Base-by-base conservation (phyloP, 306 rosid genomes). In the Cyclanthera cordifolia region DNA sequence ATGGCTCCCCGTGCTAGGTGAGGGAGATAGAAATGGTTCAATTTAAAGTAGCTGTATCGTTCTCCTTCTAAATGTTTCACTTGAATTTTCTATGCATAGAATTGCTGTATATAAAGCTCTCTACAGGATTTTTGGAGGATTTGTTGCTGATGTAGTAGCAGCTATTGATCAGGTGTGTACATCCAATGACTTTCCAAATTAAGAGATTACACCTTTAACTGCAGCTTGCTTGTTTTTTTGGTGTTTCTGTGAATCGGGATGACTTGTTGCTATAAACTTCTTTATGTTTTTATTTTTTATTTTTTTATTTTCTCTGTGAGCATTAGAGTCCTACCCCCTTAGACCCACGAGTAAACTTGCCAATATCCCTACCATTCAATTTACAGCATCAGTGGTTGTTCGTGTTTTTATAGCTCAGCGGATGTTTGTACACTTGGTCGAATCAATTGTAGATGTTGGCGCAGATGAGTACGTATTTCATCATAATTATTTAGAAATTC, bases 1-100 rank as follows among this genome's bases (percentile, higher is more conserved):
- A 94, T 94, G 99, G 99, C 99, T 77, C 99, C 99, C 39, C 99
- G 96, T 76, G 97, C 99, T 41, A 90, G 99, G 99, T 88, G 82
- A 84, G 85, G 77, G 81, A 69, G 55, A 67, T 65, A 43, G 70
- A 52, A 69, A 51, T 69, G 53, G 39, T 37, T 41, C 23, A 56
- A 53, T 75, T 79, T 73, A 73, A 54, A 73, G 76, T 65, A 60
- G 69, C 65, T 41, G 3, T n/a, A 58, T 60, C 55, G 12, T 69
- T 65, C 57, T 79, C 70, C 53, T 72, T 76, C 60, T 74, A 76
- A 72, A 72, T 59, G 21, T 41, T 47, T 27, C 53, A 70, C 67
- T 73, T 71, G 72, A 67, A 54, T 72, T 45, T 20, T 73, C 48
- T 75, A 66, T 79, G 57, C 80, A 64, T 85, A 94, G 99, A 87